These are phyloP conservation scores for Boletus vermiculosoides DNA, from an alignment of 768 basidiomycete genomes.

Conservation along the genomic window DNA sequence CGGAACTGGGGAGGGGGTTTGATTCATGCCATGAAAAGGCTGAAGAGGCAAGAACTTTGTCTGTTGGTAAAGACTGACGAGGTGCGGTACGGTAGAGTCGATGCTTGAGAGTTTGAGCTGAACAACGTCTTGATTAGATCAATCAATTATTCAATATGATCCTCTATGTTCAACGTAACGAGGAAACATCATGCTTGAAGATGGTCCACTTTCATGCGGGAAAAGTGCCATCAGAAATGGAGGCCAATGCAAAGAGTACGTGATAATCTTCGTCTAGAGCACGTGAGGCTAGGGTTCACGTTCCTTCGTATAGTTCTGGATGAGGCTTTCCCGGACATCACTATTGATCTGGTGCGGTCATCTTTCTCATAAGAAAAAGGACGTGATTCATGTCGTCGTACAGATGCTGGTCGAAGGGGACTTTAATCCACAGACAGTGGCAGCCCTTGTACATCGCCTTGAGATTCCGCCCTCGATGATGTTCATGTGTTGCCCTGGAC, in stretches of 20 bases:
- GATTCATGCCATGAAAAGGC: conserved; percentile 41
- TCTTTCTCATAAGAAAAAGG: not conserved
- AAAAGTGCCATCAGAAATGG: conserved; percentile 66
- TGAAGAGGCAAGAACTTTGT: conserved; percentile 56
- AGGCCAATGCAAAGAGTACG: conserved; percentile 66
- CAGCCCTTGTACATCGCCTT: conserved; percentile 48
- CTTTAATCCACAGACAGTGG: conserved; percentile 47
- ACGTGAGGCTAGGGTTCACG: not conserved
- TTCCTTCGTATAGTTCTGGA: conserved; percentile 43
- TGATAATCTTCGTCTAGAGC: not conserved
- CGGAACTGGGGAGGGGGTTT: conserved; percentile 43
- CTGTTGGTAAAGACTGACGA: conserved; percentile 65
- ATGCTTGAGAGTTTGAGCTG: not conserved
- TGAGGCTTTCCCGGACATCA: conserved; percentile 64
- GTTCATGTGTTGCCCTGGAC: conserved; percentile 63
- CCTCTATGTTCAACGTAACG: conserved; percentile 63
- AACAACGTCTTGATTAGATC: conserved; percentile 44
- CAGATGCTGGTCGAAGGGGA: conserved; percentile 46
- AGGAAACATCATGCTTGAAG: conserved; percentile 68
- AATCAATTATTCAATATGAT: conserved; percentile 63
- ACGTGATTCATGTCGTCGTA: not conserved
- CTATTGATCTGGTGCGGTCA: conserved; percentile 52
- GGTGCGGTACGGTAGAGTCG: conserved; percentile 36
- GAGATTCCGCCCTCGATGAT: conserved; percentile 53
- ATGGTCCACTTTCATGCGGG: conserved; percentile 63